These are phyloP conservation scores for Digitaria exilis DNA, from an alignment of 202 grass and related monocot genomes.

Conservation along the genomic window DNA sequence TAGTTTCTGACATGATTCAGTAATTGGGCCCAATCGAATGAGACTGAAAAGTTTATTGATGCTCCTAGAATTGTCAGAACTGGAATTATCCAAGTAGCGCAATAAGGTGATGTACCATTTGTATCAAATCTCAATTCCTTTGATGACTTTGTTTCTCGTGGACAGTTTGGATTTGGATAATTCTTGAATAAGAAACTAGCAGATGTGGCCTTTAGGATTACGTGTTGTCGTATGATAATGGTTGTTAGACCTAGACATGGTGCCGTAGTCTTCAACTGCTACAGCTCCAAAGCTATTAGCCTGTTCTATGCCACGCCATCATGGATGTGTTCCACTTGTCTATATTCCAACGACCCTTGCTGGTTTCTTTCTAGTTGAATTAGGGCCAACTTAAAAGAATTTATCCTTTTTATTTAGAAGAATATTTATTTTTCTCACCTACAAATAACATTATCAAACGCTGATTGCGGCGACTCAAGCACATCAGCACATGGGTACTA, in stretches of 20 bases:
- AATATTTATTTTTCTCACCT: too few species aligned
- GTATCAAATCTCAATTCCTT: neutral
- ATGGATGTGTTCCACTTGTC: neutral
- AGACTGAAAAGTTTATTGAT: neutral
- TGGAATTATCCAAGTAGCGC: neutral
- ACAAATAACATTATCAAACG: neutral
- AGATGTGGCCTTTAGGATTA: neutral
- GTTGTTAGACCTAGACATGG: neutral
- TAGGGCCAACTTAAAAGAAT: neutral
- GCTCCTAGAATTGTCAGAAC: neutral
- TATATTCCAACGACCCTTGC: neutral
- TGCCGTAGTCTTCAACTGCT: neutral
- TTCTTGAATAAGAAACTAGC: neutral
- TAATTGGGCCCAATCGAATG: neutral
- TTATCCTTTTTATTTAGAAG: too few species aligned
- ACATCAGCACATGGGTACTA: constrained; percentile 9
- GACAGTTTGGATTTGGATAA: neutral
- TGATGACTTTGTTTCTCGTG: neutral
- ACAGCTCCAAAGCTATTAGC: neutral
- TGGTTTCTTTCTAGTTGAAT: constrained; percentile 13
- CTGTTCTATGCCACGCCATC: neutral
- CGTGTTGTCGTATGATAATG: neutral
- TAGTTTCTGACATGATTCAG: neutral
- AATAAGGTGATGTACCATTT: neutral
- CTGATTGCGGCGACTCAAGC: neutral